Evolutionary conservation across 768 basidiomycete genomes (phyloP).

Genomic region (Cystobasidium ongulense): DNA sequence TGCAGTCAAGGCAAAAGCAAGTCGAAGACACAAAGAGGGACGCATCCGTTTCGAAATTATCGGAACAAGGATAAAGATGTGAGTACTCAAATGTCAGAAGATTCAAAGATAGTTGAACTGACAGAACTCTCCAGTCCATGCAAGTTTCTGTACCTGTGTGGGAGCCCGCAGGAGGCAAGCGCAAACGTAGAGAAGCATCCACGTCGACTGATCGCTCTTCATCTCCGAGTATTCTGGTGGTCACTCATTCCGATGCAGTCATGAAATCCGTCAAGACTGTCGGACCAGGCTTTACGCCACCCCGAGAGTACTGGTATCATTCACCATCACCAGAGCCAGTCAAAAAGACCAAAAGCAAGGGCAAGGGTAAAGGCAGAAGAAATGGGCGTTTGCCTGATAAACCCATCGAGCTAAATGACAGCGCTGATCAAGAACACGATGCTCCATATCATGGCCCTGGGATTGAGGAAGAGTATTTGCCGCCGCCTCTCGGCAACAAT

Average conservation of each 20-base stretch:
- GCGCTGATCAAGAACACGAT: background rate
- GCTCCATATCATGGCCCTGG: background rate
- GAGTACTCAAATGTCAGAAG: background rate
- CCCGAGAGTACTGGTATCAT: background rate
- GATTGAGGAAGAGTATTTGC: background rate
- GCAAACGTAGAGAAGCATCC: background rate
- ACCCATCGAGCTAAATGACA: background rate
- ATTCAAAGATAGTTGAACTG: background rate
- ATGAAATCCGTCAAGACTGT: background rate
- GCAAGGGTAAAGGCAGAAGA: background rate
- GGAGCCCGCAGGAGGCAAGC: background rate
- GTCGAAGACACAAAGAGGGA: background rate
- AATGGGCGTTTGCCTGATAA: background rate
- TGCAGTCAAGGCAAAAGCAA: background rate
- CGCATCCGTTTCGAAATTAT: background rate
- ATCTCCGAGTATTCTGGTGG: background rate
- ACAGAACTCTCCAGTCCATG: background rate
- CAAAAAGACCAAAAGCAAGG: background rate
- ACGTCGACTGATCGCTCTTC: conserved; percentile 8
- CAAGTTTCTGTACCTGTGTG: background rate
- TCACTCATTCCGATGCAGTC: background rate
- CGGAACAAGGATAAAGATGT: background rate
- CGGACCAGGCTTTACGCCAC: background rate
- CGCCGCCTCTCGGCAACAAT: background rate
- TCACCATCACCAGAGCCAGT: background rate